These are phyloP conservation scores for Neurospora intermedia DNA, from an alignment of 495 filamentous ascomycete species.

Conservation along the genomic window DNA sequence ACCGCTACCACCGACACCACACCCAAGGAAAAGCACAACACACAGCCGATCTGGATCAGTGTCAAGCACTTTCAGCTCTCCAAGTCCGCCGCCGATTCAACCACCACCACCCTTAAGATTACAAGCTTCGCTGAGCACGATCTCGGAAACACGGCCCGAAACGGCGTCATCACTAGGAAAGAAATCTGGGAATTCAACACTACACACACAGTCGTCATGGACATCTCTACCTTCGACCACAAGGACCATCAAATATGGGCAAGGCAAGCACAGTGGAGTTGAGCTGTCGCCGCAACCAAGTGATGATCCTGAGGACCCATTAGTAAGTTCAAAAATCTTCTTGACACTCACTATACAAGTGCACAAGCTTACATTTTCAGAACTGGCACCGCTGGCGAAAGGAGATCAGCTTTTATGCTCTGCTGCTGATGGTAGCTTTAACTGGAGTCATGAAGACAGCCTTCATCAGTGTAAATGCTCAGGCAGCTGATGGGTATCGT, in stretches of 20 bases:
- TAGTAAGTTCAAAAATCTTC: slow-evolving; percentile 21
- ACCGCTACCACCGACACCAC: slow-evolving; percentile 19
- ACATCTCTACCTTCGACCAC: slow-evolving; percentile 21
- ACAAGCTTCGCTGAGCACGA: slow-evolving; percentile 16
- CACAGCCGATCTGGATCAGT: slow-evolving; percentile 1
- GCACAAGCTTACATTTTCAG: slow-evolving; percentile 10
- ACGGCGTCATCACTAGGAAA: slow-evolving; percentile 11
- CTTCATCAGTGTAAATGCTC: slow-evolving; percentile 35
- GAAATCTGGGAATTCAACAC: slow-evolving; percentile 14
- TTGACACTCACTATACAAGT: neutral
- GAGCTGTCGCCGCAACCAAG: slow-evolving; percentile 42
- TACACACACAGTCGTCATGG: slow-evolving; percentile 26
- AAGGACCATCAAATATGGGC: slow-evolving; percentile 35
- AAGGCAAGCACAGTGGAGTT: slow-evolving; percentile 29
- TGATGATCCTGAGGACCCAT: slow-evolving; percentile 36
- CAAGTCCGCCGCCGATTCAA: slow-evolving; percentile 10
- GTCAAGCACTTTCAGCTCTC: slow-evolving; percentile 2
- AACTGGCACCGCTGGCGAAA: slow-evolving; percentile 43
- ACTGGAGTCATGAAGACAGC: slow-evolving; percentile 40
- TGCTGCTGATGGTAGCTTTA: slow-evolving; percentile 32
- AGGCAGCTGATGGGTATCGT: slow-evolving; percentile 25
- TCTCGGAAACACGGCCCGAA: slow-evolving; percentile 19
- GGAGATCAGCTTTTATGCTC: slow-evolving; percentile 31
- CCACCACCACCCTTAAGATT: slow-evolving; percentile 13
- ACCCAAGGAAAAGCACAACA: slow-evolving; percentile 2